Conservation (phyloP, 1,139 yeast species). For the Debaryomyces singareniensis region DNA sequence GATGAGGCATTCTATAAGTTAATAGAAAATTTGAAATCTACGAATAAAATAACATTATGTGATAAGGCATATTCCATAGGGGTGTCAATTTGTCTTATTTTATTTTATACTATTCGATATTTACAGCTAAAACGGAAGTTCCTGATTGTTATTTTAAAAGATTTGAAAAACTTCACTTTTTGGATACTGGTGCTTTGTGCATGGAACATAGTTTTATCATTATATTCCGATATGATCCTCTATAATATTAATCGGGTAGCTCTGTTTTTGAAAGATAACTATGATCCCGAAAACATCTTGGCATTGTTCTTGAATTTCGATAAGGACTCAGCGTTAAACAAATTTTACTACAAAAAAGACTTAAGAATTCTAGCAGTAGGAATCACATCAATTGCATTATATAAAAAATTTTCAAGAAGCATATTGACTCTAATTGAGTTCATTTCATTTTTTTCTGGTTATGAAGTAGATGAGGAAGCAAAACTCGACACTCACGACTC, state of each 20-base stretch:
- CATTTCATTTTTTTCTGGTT: neutral
- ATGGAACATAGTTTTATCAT: neutral
- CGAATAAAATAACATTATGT: neutral
- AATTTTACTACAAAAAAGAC: neutral
- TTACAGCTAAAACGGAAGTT: neutral
- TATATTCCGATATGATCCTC: neutral
- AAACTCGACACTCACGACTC: no score
- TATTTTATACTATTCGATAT: neutral
- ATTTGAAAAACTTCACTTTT: neutral
- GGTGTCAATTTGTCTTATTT: neutral
- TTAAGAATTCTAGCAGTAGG: neutral
- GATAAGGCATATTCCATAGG: neutral
- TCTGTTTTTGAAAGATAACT: neutral
- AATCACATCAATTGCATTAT: neutral
- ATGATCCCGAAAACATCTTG: neutral
- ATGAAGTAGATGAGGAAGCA: no score
- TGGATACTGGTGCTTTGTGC: neutral
- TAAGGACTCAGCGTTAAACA: neutral
- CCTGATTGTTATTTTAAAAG: neutral
- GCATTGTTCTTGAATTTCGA: neutral
- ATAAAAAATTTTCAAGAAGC: neutral
- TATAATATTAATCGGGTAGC: neutral
- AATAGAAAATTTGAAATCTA: neutral
- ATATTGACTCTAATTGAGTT: neutral
- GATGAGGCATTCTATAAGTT: neutral